These are phyloP conservation scores for Moringa oleifera DNA, from an alignment of 345 rosid species.

Conservation along the genomic window DNA sequence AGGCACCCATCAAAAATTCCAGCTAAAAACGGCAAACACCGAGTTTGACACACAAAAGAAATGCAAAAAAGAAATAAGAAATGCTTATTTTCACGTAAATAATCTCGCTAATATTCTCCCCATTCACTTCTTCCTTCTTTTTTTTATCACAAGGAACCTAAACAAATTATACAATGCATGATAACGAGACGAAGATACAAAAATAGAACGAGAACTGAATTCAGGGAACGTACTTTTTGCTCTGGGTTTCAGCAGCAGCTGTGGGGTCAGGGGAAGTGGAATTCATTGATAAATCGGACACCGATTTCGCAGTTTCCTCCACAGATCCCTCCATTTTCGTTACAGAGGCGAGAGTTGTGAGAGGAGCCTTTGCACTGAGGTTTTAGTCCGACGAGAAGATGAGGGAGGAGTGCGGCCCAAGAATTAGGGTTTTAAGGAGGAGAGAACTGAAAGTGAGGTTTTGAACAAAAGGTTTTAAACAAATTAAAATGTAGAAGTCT, in stretches of 20 bases:
- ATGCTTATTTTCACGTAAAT: too few relatives aligned
- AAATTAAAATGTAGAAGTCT: too few relatives aligned
- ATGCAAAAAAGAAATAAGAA: neutral
- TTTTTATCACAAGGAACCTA: too few relatives aligned
- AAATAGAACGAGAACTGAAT: neutral
- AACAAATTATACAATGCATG: too few relatives aligned
- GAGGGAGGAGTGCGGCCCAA: neutral
- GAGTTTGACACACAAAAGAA: neutral
- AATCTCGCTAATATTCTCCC: too few relatives aligned
- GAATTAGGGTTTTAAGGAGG: neutral
- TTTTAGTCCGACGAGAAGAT: neutral
- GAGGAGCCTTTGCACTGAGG: neutral
- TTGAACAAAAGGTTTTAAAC: too few relatives aligned
- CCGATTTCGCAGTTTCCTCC: slow-evolving; percentile 35
- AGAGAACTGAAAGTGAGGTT: too few relatives aligned
- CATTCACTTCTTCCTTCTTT: too few relatives aligned
- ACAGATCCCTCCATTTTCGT: slow-evolving; percentile 34
- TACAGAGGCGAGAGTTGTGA: neutral
- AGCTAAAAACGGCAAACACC: neutral
- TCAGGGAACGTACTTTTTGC: slow-evolving; percentile 60
- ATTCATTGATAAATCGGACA: slow-evolving; percentile 33
- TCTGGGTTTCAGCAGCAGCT: slow-evolving; percentile 39
- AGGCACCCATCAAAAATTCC: neutral
- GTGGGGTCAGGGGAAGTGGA: slow-evolving; percentile 12
- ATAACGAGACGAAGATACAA: neutral